A percentile compares a stretch with the other conserved stretches of the same genome.
These are phyloP conservation scores for Claviceps sp. DNA, from an alignment of 2,329 filamentous ascomycete genomes.

Conservation along the genomic window DNA sequence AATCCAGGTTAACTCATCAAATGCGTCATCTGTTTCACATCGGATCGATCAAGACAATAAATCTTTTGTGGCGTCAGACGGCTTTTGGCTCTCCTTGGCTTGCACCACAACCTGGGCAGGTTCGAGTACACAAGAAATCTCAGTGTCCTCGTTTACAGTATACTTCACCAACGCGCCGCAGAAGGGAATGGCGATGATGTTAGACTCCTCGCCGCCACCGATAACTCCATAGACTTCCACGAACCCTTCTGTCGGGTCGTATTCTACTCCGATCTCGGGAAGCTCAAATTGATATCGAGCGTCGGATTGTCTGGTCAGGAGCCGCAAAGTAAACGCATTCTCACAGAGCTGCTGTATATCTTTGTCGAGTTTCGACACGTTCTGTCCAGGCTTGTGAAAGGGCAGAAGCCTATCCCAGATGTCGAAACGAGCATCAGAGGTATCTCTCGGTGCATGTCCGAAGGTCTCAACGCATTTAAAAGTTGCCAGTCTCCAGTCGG, in stretches of 20 bases:
- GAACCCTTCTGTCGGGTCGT: neutral
- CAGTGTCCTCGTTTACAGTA: neutral
- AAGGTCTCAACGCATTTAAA: neutral
- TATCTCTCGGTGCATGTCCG: neutral
- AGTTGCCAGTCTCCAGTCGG: neutral
- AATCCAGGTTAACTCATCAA: neutral
- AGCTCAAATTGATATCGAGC: neutral
- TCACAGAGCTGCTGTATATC: neutral
- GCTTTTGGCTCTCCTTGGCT: neutral
- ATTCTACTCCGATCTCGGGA: neutral
- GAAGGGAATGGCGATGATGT: neutral
- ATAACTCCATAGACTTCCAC: neutral
- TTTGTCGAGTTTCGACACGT: neutral
- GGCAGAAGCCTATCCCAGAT: neutral
- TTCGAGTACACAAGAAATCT: neutral
- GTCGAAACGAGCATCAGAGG: neutral
- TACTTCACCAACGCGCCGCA: neutral
- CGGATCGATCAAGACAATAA: no score
- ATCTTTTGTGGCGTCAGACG: neutral
- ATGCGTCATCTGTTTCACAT: no score
- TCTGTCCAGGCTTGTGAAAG: neutral
- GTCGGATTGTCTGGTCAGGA: neutral
- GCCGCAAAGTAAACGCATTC: neutral
- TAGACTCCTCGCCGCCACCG: neutral
- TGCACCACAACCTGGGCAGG: neutral